Conservation (phyloP, 257 asterid species). For the Solanum tarapatanum region DNA sequence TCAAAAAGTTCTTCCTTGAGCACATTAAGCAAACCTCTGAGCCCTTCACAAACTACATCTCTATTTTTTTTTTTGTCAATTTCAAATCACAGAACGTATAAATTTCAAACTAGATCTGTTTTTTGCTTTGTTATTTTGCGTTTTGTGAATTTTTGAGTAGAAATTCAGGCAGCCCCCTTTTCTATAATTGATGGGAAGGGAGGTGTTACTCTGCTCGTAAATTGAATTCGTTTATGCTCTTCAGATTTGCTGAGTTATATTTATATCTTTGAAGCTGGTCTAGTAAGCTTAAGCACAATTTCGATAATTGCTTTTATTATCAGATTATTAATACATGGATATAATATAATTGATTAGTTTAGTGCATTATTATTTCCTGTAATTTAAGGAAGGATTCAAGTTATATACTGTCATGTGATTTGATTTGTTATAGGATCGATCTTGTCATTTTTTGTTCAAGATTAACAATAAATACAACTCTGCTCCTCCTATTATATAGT, state of each 20-base stretch:
- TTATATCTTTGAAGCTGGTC: constrained; percentile 44
- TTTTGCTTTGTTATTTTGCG: background rate
- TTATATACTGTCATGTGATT: too few species aligned
- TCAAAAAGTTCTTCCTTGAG: constrained; percentile 45
- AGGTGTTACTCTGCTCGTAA: constrained; percentile 65
- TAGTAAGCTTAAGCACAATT: constrained; percentile 50
- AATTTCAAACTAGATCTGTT: background rate
- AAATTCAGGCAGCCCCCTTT: constrained; percentile 70
- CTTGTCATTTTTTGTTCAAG: too few species aligned
- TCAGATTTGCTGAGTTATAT: constrained; percentile 58
- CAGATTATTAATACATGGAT: background rate
- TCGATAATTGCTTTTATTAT: too few species aligned
- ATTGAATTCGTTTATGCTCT: constrained; percentile 37
- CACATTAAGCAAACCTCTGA: constrained; percentile 69
- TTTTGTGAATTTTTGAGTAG: constrained; percentile 15
- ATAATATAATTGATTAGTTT: background rate
- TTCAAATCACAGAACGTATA: background rate
- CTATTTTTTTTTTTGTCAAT: too few species aligned
- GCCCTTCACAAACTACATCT: background rate
- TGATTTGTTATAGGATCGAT: too few species aligned
- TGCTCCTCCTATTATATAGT: too few species aligned
- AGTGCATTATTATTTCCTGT: too few species aligned
- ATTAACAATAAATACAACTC: too few species aligned
- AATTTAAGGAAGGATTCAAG: too few species aligned
- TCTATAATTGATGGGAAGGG: constrained; percentile 18